Base-by-base conservation (phyloP, 768 basidiomycete species). In the Sarcomyxa edulis region DNA sequence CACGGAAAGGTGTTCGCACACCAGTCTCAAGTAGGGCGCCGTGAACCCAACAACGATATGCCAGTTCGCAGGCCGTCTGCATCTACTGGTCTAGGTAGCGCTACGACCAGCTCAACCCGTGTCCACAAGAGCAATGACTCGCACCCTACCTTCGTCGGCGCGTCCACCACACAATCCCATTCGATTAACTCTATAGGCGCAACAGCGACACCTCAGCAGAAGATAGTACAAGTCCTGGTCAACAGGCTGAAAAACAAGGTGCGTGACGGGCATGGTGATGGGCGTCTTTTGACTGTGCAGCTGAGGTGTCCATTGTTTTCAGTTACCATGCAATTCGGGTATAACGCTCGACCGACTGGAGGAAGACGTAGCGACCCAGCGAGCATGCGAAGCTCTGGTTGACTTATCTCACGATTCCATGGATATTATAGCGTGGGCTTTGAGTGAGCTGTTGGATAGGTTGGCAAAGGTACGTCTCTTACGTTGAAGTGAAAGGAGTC, bases 311-410 rank as follows among this genome's bases (percentile, higher is more conserved):
- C 23, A 25, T 35, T 42, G 27, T 34, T 30, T 27, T 19, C 51
- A 96, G 93, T 72, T 96, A 7, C 93, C 92, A 38, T 82, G 78
- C 53, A 73, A 89, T 61, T 92, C 92, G 22, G 92, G 92, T 14
- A 66, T 76, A 28, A 65, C 78, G 9, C 56, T 94, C 42, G 78
- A 81, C 51, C 70, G 74, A 20, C 65, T 94, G 38, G 91, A 95
- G 60, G 68, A 68, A 6, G 90, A 94, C 59, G 63, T 70, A 23
- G 78, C 87, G 5, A 78, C 85, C 0, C 77, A 80, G 46, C 79
- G 87, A 53, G 77, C 84, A 6, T 76, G 93, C 27, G 76, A 84
- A 46, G 78, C 89, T 9, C 68, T 95, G 12, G 74, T 88, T n/a
- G 80, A 88, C 31, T 72, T 94, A 10, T 79, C 90, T 2, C 63